Conservation (phyloP, 345 rosid genomes). For the Kernera saxatilis region DNA sequence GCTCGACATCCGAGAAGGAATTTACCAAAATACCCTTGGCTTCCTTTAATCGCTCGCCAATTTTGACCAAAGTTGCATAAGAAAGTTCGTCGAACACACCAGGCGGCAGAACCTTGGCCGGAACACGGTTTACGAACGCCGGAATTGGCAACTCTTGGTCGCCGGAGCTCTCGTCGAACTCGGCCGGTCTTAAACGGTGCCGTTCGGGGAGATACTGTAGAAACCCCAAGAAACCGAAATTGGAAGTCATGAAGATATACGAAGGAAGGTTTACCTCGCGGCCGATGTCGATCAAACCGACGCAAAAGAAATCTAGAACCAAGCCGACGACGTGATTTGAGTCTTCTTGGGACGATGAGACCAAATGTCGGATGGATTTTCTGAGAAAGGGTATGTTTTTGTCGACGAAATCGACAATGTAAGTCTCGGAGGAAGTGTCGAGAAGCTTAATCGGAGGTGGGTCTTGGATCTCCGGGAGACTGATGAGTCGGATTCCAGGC, state of each 20-base stretch:
- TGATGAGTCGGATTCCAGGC: conserved; percentile 14
- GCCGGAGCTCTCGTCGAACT: neutral
- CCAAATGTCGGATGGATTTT: neutral
- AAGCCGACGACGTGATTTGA: conserved; percentile 46
- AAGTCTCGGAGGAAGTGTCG: conserved; percentile 26
- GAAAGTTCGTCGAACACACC: neutral
- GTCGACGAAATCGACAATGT: conserved; percentile 15
- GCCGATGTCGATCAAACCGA: conserved; percentile 38
- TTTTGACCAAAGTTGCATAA: neutral
- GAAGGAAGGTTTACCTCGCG: conserved; percentile 41
- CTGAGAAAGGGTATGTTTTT: neutral
- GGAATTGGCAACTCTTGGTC: conserved; percentile 26
- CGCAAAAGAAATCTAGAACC: conserved; percentile 46
- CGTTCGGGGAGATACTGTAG: conserved; percentile 21
- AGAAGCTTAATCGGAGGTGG: conserved; percentile 20
- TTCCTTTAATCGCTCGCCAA: conserved; percentile 4
- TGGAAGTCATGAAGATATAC: conserved; percentile 41
- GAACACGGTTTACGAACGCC: conserved; percentile 23
- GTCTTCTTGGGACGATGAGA: too few species aligned
- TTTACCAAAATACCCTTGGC: conserved; percentile 39
- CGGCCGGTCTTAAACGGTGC: neutral
- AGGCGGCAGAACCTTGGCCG: conserved; percentile 31
- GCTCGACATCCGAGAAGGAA: conserved; percentile 37
- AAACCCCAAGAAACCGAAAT: conserved; percentile 38
- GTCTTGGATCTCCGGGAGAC: conserved; percentile 12